Conservation (phyloP, 2,329 filamentous ascomycete genomes). For the Cercospora sp. region DNA sequence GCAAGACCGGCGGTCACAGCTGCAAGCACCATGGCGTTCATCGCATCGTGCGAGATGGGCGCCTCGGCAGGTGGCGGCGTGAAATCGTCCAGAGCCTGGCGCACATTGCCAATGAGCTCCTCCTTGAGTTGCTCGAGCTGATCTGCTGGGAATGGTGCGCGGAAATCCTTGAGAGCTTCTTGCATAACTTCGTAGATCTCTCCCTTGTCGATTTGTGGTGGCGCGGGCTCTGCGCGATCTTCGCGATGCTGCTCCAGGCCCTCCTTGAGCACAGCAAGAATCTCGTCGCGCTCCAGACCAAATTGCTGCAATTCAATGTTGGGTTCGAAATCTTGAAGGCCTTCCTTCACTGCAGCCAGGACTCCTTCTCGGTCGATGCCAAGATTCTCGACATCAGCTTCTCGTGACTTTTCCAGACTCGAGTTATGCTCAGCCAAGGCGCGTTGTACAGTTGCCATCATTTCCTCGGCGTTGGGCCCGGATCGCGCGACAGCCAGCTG, state of each 20-base stretch:
- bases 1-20: slow-evolving; percentile 61
- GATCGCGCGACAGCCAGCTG: slow-evolving; percentile 45
- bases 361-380: slow-evolving; percentile 68
- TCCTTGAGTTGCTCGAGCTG: slow-evolving; percentile 68
- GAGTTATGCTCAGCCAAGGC: slow-evolving; percentile 67
- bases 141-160: slow-evolving; percentile 66
- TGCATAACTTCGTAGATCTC: slow-evolving; percentile 83
- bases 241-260: slow-evolving; percentile 75
- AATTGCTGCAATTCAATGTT: slow-evolving; percentile 89
- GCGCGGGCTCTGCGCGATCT: slow-evolving; percentile 50
- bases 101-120: slow-evolving; percentile 79
- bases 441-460: slow-evolving; percentile 79
- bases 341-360: slow-evolving; percentile 80
- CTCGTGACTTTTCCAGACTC: slow-evolving; percentile 30
- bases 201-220: slow-evolving; percentile 67
- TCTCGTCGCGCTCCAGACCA: slow-evolving; percentile 85
- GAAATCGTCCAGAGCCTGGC: slow-evolving; percentile 82
- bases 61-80: slow-evolving; percentile 52
- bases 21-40: slow-evolving; percentile 56
- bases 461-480: slow-evolving; percentile 63
- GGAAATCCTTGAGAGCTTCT: slow-evolving; percentile 80
- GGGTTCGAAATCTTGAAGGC: slow-evolving; percentile 92
- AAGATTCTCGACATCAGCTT: slow-evolving; percentile 25
- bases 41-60: slow-evolving; percentile 48
- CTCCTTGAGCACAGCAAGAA: slow-evolving; percentile 81